Evolutionary conservation across 2,329 filamentous ascomycete species (phyloP).

Genomic region (Colletotrichum sp.): DNA sequence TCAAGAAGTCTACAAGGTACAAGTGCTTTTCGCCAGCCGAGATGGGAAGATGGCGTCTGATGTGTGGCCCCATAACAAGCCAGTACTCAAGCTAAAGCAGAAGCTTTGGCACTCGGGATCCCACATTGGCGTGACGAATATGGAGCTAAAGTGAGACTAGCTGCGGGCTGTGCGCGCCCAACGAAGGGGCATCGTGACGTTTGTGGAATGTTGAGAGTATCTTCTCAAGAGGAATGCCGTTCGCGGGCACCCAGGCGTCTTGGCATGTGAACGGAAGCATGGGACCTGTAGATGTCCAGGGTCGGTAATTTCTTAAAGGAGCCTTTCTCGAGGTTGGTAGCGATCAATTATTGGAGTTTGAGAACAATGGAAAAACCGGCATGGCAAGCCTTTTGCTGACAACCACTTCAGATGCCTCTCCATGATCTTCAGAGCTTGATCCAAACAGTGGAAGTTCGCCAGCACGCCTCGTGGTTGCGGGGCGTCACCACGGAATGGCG

Average conservation of each 20-base stretch:
- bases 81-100: background rate
- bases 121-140: background rate
- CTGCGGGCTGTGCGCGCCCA: background rate
- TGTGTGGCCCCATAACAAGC: background rate
- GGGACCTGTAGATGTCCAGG: background rate
- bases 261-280: background rate
- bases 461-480: background rate
- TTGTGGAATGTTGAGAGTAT: background rate
- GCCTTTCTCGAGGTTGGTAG: background rate
- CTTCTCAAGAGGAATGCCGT: background rate
- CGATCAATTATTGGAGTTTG: background rate
- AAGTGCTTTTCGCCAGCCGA: background rate
- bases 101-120: background rate
- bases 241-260: background rate
- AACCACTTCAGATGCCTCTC: background rate
- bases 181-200: background rate
- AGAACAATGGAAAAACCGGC: background rate
- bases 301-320: background rate
- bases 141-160: background rate
- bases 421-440: background rate
- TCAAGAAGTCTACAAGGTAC: background rate
- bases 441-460: background rate
- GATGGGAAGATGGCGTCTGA: background rate
- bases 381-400: background rate
- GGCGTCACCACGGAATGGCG: background rate